phyloP scores from a whole-genome alignment of 2,329 filamentous ascomycete species.

The Immersiporthe knoxdaviesiana region DNA sequence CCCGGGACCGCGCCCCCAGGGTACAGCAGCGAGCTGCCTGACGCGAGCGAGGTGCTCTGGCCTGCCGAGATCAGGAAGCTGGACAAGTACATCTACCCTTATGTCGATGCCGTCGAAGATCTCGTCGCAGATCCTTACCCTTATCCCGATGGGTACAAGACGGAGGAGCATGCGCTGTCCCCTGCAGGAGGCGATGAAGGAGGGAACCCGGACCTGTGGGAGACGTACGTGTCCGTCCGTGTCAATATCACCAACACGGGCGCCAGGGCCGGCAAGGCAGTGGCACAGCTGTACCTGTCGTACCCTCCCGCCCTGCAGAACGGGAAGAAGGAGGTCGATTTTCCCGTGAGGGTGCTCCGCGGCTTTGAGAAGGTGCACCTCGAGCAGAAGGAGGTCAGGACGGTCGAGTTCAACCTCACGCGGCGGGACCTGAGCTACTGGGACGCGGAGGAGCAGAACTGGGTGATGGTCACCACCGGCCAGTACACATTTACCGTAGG shows the following conservation, averaged over 20 bases:
- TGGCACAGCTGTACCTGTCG: constrained; percentile 52
- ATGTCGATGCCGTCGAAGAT: constrained; percentile 57
- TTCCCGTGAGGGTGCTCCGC: constrained; percentile 68
- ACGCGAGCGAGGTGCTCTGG: constrained; percentile 60
- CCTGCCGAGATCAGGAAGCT: constrained; percentile 62
- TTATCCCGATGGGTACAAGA: constrained; percentile 61
- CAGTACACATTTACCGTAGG: constrained; percentile 47
- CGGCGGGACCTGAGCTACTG: constrained; percentile 75
- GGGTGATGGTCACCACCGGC: constrained; percentile 61
- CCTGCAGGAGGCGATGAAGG: constrained; percentile 70
- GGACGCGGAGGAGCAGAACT: constrained; percentile 70
- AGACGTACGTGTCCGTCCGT: constrained; percentile 53
- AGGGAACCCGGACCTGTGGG: constrained; percentile 69
- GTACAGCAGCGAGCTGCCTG: constrained; percentile 59
- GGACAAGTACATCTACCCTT: constrained; percentile 75
- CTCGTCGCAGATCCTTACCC: constrained; percentile 45
- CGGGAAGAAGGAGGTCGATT: constrained; percentile 52
- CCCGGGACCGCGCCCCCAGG: constrained; percentile 53
- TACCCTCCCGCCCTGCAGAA: constrained; percentile 45
- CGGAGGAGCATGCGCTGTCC: constrained; percentile 52
- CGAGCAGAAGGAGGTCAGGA: constrained; percentile 54
- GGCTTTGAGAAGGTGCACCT: constrained; percentile 73
- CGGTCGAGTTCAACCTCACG: constrained; percentile 62
- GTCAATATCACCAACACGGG: constrained; percentile 61
- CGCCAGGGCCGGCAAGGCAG: constrained; percentile 43